Base-by-base conservation (phyloP, 108 stramenopile genomes). In the Seminavis robusta region DNA sequence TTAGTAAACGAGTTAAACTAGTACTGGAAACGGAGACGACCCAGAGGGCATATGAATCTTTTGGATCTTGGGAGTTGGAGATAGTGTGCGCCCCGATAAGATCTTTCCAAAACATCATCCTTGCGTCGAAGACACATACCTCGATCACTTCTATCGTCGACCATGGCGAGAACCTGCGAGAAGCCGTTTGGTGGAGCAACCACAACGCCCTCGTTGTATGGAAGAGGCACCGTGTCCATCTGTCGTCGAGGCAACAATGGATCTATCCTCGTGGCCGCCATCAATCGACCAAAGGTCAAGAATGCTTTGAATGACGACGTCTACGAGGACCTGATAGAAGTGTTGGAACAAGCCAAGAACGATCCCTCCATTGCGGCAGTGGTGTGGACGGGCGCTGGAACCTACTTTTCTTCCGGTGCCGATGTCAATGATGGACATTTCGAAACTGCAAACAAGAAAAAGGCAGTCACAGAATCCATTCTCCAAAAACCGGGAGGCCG, bases 301-400 rank as follows among this genome's bases (percentile, higher is more conserved):
- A 84, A 84, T 52, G 79, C 78, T 24, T 59, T 80, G 10, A 59
- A 57, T 17, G 57, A 73, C 20, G 59, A 74, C 26, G 26, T 77
- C 45, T 75, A 80, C 47, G 0, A 50, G 33, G 79, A 79, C 43
- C 23, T 84, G 38, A 61, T 65, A 15, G 62, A 71, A 31, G 44
- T 70, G 17, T 21, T 84, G 32, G 39, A 49, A 1, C 36, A 36
- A 17, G 55, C 67, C 9, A 65, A 69, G 6, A 28, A 21, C 15
- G 83, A 84, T 69, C 33, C 51, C 15, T 42, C 73, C 11, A 51
- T 80, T 3, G 38, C 57, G 1, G 75, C 63, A 9, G 17, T 77
- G 31, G 73, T 80, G 26, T 47, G 80, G 45, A 80, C 83, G 0
- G 83, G 83, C 13, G 47, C 55, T 1, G 83, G 83, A 16, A 25